Base-by-base conservation (phyloP, 495 filamentous ascomycete species). In the Tricharina praecox region DNA sequence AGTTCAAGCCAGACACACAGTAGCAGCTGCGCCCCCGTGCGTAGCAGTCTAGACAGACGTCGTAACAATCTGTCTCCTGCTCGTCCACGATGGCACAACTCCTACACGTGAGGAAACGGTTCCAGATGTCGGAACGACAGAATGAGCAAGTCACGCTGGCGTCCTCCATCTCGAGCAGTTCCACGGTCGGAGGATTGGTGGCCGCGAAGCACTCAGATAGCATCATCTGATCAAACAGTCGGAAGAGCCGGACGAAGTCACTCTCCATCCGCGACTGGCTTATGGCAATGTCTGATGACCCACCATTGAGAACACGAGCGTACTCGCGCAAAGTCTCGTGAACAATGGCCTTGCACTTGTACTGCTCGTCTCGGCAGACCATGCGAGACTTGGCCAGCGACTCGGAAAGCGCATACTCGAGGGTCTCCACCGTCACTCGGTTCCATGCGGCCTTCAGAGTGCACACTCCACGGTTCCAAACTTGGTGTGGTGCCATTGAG, bases 361-460 rank as follows among this genome's bases (percentile, higher is more conserved):
- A 97, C 60, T 94, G 85, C 56, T 97, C 90, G 51, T 97, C 90
- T n/a, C 90, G 85, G 59, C 90, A 95, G 23, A 96, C 86, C 56
- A 93, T 74, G 19, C 85, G 72, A 3, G 88, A 82, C 49, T 84
- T 81, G 1, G 85, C 85, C 2, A 97, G 67, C 0, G 87, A 84
- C 65, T 94, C 88, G 42, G 74, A 70, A 20, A 97, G 63, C 0
- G 88, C 88, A 64, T 90, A 66, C 42, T 85, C 77, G 0, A 97
- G 67, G 0, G 90, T 94, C 51, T 95, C 83, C 3, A 82, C 82
- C 0, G 87, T 96, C 0, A 82, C 94, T n/a, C 90, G 70, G 63
- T 97, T 97, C 90, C 90, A 97, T 4, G 90, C 90, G 19, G 87
- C 85, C 62, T 97, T 97, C 73, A 94, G 82, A 0, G 88, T 97